Base-by-base conservation (phyloP, 2,329 filamentous ascomycete genomes). In the Myrmaecium sp. region DNA sequence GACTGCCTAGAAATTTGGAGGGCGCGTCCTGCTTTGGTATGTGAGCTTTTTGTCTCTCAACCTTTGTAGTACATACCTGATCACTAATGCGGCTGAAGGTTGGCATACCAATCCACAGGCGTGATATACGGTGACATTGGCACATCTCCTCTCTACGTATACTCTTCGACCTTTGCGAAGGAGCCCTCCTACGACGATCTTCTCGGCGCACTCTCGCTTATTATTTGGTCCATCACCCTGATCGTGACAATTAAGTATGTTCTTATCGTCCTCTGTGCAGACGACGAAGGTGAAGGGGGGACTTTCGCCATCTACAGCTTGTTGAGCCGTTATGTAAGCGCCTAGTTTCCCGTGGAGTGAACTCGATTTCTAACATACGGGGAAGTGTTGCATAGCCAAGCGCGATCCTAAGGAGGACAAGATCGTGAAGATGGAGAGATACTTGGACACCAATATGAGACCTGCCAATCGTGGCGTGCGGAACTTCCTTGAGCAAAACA, bases 101-200 rank as follows among this genome's bases (percentile, higher is more conserved):
- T 74, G 22, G 64, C 69, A 14, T 76, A 74, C 41, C 70, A 76
- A 47, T 69, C 64, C 3, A 65, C 62, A 16, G 72, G 73, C 26
- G 68, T 74, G 21, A 76, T 77, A 26, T 77, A 78, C 33, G 73
- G 73, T 14, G 73, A 78, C 36, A 75, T 77, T 39, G 73, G 71
- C 30, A 69, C 55, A 5, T 69, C 62, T 32, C 72, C 71, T n/a
- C 64, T 79, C 11, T 79, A 79, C 39, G 73, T 78, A 11, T 78
- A 57, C 46, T 76, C 71, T 11, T 72, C 67, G n/a, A 75, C 69
- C 1, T 79, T 79, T 39, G 55, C 59, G 14, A 49, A 53, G 3
- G 49, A 60, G 10, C 71, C 71, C 0, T 56, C 51, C 5, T 62
- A 64, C 36, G 55, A 66, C 13, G 66, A 75, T 36, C 54, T 79